Evolutionary conservation across 352 stramenopile species (phyloP).

Genomic region (Globisporangium iwayamae): DNA sequence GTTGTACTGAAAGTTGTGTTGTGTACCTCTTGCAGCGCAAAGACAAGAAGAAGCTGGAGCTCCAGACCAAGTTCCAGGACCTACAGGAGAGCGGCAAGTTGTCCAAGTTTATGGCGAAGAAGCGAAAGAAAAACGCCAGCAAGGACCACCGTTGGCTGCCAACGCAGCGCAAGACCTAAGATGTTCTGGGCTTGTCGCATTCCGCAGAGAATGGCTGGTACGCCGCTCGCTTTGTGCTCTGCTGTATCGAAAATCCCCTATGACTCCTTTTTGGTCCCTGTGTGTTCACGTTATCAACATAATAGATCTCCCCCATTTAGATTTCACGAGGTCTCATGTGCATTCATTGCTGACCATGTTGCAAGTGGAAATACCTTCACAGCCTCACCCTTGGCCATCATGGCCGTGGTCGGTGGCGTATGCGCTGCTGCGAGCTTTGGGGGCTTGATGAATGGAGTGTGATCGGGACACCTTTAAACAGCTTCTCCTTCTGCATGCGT

Average conservation of each 20-base stretch:
- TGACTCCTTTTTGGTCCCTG: background rate
- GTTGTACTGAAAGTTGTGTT: background rate
- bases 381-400: too few species aligned
- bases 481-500: too few species aligned
- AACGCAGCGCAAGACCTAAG: conserved; percentile 64
- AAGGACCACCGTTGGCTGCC: conserved; percentile 92
- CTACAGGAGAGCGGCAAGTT: conserved; percentile 85
- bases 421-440: too few species aligned
- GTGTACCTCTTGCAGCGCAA: conserved; percentile 49
- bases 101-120: conserved; percentile 92
- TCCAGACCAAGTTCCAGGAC: conserved; percentile 90
- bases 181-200: background rate
- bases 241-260: background rate
- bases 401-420: too few species aligned
- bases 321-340: background rate
- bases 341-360: background rate
- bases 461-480: too few species aligned
- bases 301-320: conserved; percentile 8
- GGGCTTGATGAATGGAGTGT: too few species aligned
- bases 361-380: too few species aligned
- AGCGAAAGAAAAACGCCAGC: conserved; percentile 91
- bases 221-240: background rate
- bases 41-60: conserved; percentile 89
- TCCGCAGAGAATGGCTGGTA: background rate
- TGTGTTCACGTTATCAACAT: conserved; percentile 9